Evolutionary conservation across 2,329 filamentous ascomycete species (phyloP), one percentile per base, ranked within the genome.

Genomic region (Scedosporium aurantiacum): DNA sequence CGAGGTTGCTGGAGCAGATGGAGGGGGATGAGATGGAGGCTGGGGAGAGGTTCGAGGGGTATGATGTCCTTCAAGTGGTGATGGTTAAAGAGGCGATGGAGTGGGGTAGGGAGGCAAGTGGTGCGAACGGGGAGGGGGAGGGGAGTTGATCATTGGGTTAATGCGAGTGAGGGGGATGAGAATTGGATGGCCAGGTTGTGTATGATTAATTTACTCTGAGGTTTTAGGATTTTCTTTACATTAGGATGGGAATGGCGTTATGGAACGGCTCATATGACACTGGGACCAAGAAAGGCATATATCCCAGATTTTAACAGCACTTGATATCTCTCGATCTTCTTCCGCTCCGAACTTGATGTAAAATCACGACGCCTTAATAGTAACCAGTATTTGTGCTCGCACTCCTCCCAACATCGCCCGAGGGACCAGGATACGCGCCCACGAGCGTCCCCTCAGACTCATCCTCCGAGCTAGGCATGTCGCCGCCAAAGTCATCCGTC

Each of bases 391-490:
- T 25, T 4, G 28, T 25, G 23, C 43, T 32, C 25, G n/a, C 58
- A 5, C 18, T 5, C 4, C 52, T 12, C 25, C 63, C 52, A 67
- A 40, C 66, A 67, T 45, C 67, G 65, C 21, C 65, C 62, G 5
- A 47, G 21, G 50, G 32, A 6, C 32, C 59, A 8, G 60, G 60
- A 47, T 37, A 61, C 40, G 60, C 60, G 10, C 50, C 52, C 8
- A 50, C 60, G n/a, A 57, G 21, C 1, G 52, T 47, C 52, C 10
- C 14, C 23, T 21, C 27, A 18, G 50, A 28, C 58, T 78, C 75
- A 7, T 78, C 76, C 57, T 80, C 78, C 0, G 78, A 80, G 64
- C 77, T 80, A 5, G 65, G 63, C 47, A 70, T 69, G 3, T 68
- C 75, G 47, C 71, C 75, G 58, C 76, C 74, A 61, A 61, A 62